Evolutionary conservation across 345 rosid genomes (phyloP), one percentile per base, ranked within the genome.

Genomic region (Clausena lansium): DNA sequence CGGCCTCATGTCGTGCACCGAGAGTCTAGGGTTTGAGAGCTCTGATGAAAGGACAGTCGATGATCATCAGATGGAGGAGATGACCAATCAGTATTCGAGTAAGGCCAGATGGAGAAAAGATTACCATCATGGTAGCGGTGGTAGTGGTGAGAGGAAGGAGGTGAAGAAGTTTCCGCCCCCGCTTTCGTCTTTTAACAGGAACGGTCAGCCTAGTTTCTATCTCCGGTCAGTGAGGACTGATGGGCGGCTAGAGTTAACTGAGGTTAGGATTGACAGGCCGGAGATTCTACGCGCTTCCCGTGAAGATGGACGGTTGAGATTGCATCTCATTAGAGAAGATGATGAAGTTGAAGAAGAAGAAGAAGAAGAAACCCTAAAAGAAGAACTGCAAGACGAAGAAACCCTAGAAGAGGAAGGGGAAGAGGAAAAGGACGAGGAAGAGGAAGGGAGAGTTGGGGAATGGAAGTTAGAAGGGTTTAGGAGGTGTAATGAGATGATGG

Each of bases 1-100:
- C 66, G 93, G 95, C 38, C 70, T 92, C 76, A 87, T 78, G 91
- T 89, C 92, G 13, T 94, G 97, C 69, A 94, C 97, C 2, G 98
- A 94, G 89, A 89, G 93, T 77, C 81, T 94, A 20, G 98, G 98
- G 74, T 92, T 90, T 59, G 98, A 94, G 90, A 94, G 98, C 77
- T 92, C 82, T 11, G 90, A 88, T 50, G 92, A 88, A 76, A 87
- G 85, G 19, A 81, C 77, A 75, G 81, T 76, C 27, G 91, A 90
- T 22, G 87, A 82, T n/a, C 80, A 77, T 30, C 61, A 72, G 1
- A 30, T 11, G 69, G 54, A 30, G 58, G 76, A 63, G 67, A 2
- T 70, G 59, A 24, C 41, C 2, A 45, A 25, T 3, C 5, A 63
- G 2, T 22, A 22, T 2, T 11, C 68, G 25, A 28, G 35, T 3